phyloP scores from a whole-genome alignment of 108 stramenopile species.

The Cylindrotheca closterium region DNA sequence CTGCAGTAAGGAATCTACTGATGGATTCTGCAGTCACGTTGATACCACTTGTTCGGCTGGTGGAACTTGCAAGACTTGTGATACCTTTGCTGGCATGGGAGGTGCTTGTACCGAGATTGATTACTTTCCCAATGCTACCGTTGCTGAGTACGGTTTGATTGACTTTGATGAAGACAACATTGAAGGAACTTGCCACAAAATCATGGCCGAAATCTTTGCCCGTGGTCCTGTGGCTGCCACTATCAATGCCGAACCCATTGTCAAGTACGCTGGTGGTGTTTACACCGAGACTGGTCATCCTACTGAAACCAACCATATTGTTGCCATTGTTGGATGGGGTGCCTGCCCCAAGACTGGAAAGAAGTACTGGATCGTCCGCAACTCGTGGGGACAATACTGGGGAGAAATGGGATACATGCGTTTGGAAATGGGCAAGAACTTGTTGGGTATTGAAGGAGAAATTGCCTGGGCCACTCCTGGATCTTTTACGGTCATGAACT shows the following conservation, averaged over 20 bases:
- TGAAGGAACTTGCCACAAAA: conserved; percentile 50
- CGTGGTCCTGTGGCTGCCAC: conserved; percentile 55
- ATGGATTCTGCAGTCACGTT: conserved; percentile 81
- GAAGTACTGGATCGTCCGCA: conserved; percentile 90
- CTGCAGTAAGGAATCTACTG: conserved; percentile 64
- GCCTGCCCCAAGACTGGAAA: conserved; percentile 42
- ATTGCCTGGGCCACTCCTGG: conserved; percentile 85
- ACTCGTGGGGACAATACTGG: conserved; percentile 62
- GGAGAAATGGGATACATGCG: conserved; percentile 65
- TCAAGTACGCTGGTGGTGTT: conserved; percentile 73
- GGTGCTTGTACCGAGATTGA: conserved; percentile 58
- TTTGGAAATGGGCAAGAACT: conserved; percentile 69
- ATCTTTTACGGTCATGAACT: conserved; percentile 52
- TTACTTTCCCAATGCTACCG: conserved; percentile 79
- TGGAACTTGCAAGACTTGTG: conserved; percentile 86
- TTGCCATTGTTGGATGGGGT: conserved; percentile 92
- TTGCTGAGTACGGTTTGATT: conserved; percentile 89
- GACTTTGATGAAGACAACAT: conserved; percentile 49
- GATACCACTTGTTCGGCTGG: conserved; percentile 69
- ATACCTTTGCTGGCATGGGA: conserved; percentile 58
- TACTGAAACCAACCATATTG: conserved; percentile 85
- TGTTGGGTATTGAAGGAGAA: conserved; percentile 78
- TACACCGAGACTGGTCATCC: conserved; percentile 61
- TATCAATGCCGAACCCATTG: conserved; percentile 78
- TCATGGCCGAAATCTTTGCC: conserved; percentile 92